Evolutionary conservation across 1,284 basidiomycete genomes (phyloP).

Genomic region (Peniophora sp.): DNA sequence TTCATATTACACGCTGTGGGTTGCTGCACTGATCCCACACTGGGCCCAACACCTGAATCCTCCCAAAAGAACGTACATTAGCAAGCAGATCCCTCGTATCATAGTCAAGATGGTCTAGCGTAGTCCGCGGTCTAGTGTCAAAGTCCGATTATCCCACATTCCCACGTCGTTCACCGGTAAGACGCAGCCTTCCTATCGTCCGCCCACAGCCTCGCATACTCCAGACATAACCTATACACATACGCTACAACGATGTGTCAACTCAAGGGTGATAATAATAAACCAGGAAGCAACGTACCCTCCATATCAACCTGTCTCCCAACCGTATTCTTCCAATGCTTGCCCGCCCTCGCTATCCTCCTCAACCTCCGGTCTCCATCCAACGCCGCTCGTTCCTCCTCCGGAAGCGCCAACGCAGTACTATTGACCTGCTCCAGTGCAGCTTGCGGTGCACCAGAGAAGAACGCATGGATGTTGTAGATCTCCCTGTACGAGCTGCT

Average conservation of each 20-base stretch:
- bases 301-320: slow-evolving; percentile 86
- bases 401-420: slow-evolving; percentile 21
- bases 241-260: slow-evolving; percentile 47
- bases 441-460: slow-evolving; percentile 70
- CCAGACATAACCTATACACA: slow-evolving; percentile 83
- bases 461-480: slow-evolving; percentile 88
- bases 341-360: slow-evolving; percentile 80
- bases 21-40: no score
- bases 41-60: no score
- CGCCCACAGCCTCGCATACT: slow-evolving; percentile 80
- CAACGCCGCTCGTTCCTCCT: slow-evolving; percentile 28
- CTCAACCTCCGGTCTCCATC: slow-evolving; percentile 71
- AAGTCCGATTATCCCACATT: no score
- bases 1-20: no score
- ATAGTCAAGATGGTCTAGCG: no score
- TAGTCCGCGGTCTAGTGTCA: no score
- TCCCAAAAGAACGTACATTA: no score
- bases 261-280: slow-evolving; percentile 10
- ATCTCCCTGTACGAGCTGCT: slow-evolving; percentile 83
- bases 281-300: slow-evolving; percentile 40
- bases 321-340: slow-evolving; percentile 82
- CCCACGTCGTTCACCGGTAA: slow-evolving; percentile 21
- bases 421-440: slow-evolving; percentile 51
- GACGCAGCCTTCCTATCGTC: slow-evolving; percentile 75
- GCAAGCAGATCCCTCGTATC: no score